Evolutionary conservation across 202 grass and related monocot genomes (phyloP), one percentile per base, ranked within the genome.

Genomic region (Hordeum pubiflorum): DNA sequence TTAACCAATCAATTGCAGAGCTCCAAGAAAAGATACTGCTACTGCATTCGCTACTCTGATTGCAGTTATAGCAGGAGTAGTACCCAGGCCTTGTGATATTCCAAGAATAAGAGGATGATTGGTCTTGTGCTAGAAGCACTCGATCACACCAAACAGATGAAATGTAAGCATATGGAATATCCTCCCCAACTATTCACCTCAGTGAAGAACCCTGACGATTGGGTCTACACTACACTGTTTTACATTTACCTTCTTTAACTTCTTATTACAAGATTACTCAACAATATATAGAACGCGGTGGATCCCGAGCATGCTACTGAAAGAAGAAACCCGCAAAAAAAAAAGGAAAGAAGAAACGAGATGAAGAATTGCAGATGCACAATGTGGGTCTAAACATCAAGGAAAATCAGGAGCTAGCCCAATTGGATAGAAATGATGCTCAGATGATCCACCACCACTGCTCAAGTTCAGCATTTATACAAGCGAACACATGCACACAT

Each of bases 1-100:
- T 73, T 89, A 78, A 23, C 65, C 83, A 82, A 89, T 89, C 78
- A 78, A 69, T 29, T 78, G 82, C 66, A 77, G 72, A 72, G 82
- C 82, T 85, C 17, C 38, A 72, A 63, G 24, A 70, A 81, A 14
- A 57, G 82, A 66, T 14, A 32, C 46, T 69, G 37, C 71, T 38
- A 36, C 36, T 29, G 39, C 21, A 27, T 17, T 3, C 0, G 29
- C 48, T 37, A 6, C 81, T 79, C 63, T 6, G 21, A 10, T 59
- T 82, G 27, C 12, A 27, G 63, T 20, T 80, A 37, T 39, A 22
- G 63, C 33, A 52, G 36, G 36, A 76, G 33, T 9, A 29, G 58
- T 17, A 6, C 27, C 44, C 43, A 15, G 43, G 43, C 41, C 40
- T 21, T 27, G 41, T 80, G 81, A 46, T 73, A 73, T 77, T 74